Percentiles rank a stretch among this genome's conserved stretches.
Evolutionary conservation across 2,329 filamentous ascomycete species (phyloP).

Genomic region (Arthroderma sp.): DNA sequence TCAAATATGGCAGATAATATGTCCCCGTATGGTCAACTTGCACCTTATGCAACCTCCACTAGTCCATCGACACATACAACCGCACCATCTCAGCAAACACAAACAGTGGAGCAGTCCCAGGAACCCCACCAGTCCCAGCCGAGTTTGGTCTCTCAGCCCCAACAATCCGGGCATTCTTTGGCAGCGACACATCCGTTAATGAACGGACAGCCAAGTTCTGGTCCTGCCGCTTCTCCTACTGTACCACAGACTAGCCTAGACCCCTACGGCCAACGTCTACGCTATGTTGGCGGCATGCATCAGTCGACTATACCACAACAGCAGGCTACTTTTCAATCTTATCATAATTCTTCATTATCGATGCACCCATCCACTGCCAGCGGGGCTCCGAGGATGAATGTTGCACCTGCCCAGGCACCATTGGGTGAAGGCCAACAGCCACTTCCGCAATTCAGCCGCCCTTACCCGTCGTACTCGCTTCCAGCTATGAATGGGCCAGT

Average conservation of each 20-base stretch:
- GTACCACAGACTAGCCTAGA: conserved; percentile 46
- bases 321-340: conserved; percentile 31
- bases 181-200: conserved; percentile 34
- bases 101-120: conserved; percentile 10
- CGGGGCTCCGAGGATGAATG: conserved; percentile 39
- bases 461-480: conserved; percentile 42
- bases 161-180: conserved; percentile 11
- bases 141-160: conserved; percentile 1
- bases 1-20: conserved; percentile 50
- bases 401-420: conserved; percentile 38
- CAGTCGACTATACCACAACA: conserved; percentile 38
- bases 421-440: conserved; percentile 21
- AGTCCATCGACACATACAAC: conserved; percentile 38
- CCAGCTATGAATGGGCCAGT: conserved; percentile 54
- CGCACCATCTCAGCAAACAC: conserved; percentile 16
- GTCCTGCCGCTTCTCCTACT: conserved; percentile 23
- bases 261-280: conserved; percentile 43
- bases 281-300: conserved; percentile 24
- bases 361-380: conserved; percentile 29
- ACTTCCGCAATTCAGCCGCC: conserved; percentile 27
- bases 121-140: conserved; percentile 14
- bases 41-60: conserved; percentile 47
- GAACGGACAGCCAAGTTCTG: conserved; percentile 30
- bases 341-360: conserved; percentile 17
- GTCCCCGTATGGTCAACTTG: conserved; percentile 53